phyloP scores from a whole-genome alignment of 352 stramenopile genomes.

The Globisporangium cystogenes region DNA sequence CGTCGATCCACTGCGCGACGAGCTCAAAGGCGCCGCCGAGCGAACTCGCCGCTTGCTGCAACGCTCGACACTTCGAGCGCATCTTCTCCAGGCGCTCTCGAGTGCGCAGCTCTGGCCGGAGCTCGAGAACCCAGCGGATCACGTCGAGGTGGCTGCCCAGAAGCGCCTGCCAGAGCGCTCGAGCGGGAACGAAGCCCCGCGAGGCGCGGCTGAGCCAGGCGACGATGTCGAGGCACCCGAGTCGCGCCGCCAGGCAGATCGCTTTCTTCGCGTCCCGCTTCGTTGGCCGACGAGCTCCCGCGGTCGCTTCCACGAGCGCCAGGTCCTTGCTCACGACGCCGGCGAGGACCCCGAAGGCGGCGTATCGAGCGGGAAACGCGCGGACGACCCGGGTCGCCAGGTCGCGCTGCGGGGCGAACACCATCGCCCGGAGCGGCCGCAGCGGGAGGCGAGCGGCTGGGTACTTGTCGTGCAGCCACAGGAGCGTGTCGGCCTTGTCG shows the following conservation, averaged over 20 bases:
- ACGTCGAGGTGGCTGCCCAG: constrained; percentile 1
- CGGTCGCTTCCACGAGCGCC: background rate
- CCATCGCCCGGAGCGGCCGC: constrained; percentile 6
- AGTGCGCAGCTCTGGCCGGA: background rate
- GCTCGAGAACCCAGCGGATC: constrained; percentile 2
- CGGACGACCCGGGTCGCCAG: constrained; percentile 1
- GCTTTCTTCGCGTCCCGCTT: constrained; percentile 7
- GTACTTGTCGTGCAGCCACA: constrained; percentile 11
- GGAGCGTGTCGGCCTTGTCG: background rate
- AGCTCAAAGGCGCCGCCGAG: background rate
- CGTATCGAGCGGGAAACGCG: constrained; percentile 3
- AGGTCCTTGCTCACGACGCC: constrained; percentile 6
- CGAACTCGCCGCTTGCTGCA: background rate
- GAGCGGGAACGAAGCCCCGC: background rate
- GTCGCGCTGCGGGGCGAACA: constrained; percentile 1
- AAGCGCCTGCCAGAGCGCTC: constrained; percentile 7
- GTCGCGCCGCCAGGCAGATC: constrained; percentile 8
- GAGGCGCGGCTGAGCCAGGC: constrained; percentile 2
- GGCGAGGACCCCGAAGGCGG: background rate
- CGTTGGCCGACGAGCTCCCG: background rate
- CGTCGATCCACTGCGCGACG: background rate
- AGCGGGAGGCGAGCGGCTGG: background rate
- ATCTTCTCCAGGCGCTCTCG: constrained; percentile 1
- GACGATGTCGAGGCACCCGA: constrained; percentile 4
- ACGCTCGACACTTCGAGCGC: background rate